A percentile compares a stretch with the other conserved stretches of the same genome.
phyloP scores from a whole-genome alignment of 2,329 filamentous ascomycete species.

The Grosmannia clavigera region DNA sequence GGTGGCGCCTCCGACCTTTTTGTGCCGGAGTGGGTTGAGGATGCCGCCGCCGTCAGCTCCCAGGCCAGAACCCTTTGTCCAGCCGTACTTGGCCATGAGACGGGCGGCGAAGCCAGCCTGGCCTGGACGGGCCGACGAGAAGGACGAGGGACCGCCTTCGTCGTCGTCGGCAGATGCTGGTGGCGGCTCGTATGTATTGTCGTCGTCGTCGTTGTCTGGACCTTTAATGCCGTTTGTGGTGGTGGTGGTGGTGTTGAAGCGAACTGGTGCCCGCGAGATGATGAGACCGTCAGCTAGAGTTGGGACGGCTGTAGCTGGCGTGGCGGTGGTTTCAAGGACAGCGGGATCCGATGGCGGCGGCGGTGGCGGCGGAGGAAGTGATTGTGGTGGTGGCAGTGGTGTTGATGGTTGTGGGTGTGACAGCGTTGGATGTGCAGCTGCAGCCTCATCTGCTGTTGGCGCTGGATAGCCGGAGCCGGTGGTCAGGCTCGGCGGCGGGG shows the following conservation, averaged over 20 bases:
- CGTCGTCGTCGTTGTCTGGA: too few relatives aligned
- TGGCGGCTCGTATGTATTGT: neutral
- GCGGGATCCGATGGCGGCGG: conserved; percentile 23
- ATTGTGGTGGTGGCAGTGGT: neutral
- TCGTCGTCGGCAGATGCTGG: conserved; percentile 16
- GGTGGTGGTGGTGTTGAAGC: conserved; percentile 43
- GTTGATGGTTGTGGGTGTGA: conserved; percentile 16
- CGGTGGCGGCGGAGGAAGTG: conserved; percentile 16
- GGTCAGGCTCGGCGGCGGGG: conserved; percentile 25
- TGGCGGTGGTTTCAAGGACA: conserved; percentile 3
- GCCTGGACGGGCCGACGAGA: conserved; percentile 55
- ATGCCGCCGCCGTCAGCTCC: conserved; percentile 77
- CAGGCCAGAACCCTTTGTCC: conserved; percentile 76
- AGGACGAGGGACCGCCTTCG: conserved; percentile 9
- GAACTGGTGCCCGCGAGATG: conserved; percentile 68
- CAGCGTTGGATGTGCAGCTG: neutral
- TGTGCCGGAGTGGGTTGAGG: conserved; percentile 72
- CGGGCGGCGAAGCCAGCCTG: conserved; percentile 77
- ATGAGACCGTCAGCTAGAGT: conserved; percentile 30
- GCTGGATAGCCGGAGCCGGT: conserved; percentile 11
- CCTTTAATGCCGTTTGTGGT: conserved; percentile 15
- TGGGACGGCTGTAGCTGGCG: neutral
- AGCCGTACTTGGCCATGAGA: conserved; percentile 88
- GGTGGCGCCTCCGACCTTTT: conserved; percentile 60
- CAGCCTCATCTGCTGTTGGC: neutral